Evolutionary conservation across 2,329 filamentous ascomycete species (phyloP).

Genomic region (Camillea tinctor): DNA sequence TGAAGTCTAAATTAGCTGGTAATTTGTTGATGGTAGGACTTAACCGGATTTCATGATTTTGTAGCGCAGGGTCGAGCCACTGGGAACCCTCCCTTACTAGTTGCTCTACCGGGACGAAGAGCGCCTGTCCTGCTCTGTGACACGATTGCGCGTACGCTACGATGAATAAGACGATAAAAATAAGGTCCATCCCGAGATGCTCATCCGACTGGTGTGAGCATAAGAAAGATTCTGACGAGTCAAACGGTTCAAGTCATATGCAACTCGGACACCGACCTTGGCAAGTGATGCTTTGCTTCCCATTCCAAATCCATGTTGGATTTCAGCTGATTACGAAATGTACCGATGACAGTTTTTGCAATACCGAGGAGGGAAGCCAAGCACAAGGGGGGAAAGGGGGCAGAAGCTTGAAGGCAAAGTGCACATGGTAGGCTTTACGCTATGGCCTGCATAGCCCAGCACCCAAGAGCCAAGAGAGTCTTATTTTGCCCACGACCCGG

Average conservation of each 20-base stretch:
- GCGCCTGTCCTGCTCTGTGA: neutral
- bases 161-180: neutral
- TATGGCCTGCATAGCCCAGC: neutral
- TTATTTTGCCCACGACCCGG: too few species aligned
- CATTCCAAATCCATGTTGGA: neutral
- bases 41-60: neutral
- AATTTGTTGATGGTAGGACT: neutral
- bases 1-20: neutral
- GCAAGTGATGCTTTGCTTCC: neutral
- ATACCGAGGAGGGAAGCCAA: neutral
- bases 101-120: neutral
- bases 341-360: neutral
- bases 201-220: neutral
- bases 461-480: too few species aligned
- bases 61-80: neutral
- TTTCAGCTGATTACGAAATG: neutral
- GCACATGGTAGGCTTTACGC: neutral
- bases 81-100: neutral
- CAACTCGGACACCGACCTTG: neutral
- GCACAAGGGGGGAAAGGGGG: neutral
- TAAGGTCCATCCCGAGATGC: neutral
- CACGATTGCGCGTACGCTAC: neutral
- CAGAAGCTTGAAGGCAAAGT: neutral
- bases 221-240: neutral
- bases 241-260: neutral